Evolutionary conservation across 306 rosid species (phyloP), one percentile per base, ranked within the genome.

Genomic region (Acacia acuminata): DNA sequence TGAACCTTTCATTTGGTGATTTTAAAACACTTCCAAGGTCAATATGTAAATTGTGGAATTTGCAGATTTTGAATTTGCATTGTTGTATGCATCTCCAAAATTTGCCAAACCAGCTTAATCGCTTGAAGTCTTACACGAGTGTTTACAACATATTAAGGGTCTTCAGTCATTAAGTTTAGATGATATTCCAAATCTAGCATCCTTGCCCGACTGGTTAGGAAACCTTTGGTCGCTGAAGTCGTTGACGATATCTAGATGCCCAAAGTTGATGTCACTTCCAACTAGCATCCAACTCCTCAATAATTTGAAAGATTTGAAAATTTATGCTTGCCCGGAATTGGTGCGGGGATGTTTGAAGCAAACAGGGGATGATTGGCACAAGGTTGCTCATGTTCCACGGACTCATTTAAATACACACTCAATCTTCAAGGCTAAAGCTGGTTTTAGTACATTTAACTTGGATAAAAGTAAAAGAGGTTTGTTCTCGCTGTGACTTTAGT

Each of bases 201-300:
- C 67, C 42, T 50, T 82, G 67, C 78, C 83, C 16, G 65, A 82
- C 5, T 82, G 83, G 55, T 74, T 85, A 5, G 85, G 83, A 68
- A 75, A 79, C 24, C 73, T 82, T 11, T 2, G 4, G 22, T 79
- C 42, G 40, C 86, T 86, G 61, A 20, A 4, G 0, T 0, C 2
- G 0, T 63, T 87, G 5, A 0, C 0, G 0, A 79, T 84, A 73
- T 0, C 0, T 8, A 0, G 5, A 1, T 60, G 76, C 48, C 73
- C 77, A 10, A 77, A 68, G 47, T 42, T 77, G 78, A 42, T 12
- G 10, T 40, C 60, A 76, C 79, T 86, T 45, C 42, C 36, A 43
- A 44, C 7, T 4, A 71, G 56, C 56, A 44, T 24, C 7, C 55
- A 42, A 14, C 13, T 12, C 5, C 75, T 44, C 44, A 16, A 11